phyloP scores from a whole-genome alignment of 345 rosid genomes.

The Lepidium didymum region DNA sequence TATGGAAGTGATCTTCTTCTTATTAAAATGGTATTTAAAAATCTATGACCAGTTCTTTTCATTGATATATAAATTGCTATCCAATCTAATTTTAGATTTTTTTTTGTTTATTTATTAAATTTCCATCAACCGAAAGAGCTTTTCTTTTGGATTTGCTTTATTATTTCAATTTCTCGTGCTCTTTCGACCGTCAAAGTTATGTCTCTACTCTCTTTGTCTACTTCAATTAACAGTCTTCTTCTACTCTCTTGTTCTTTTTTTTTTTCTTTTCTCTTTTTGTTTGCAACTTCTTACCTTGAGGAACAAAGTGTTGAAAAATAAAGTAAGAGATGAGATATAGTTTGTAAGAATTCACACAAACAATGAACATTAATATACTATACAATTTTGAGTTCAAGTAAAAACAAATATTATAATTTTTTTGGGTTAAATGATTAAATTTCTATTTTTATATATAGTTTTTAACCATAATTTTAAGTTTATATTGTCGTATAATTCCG shows the following conservation, averaged over 20 bases:
- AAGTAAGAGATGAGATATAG: not conserved
- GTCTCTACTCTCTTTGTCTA: conserved; percentile 16
- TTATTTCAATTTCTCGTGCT: conserved; percentile 12
- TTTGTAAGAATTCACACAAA: not conserved
- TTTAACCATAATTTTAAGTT: too few species aligned
- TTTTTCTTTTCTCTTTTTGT: not conserved
- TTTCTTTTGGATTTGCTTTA: conserved; percentile 22
- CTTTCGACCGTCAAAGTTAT: conserved; percentile 27
- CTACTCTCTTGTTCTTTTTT: not conserved
- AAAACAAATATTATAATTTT: too few species aligned
- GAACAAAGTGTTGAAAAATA: not conserved
- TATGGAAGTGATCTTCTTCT: conserved; percentile 27
- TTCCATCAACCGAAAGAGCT: conserved; percentile 36
- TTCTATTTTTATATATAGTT: too few species aligned
- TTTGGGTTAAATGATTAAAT: too few species aligned
- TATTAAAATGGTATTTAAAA: conserved; percentile 10
- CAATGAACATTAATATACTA: not conserved
- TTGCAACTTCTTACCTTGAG: conserved; percentile 3
- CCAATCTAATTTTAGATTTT: conserved; percentile 14
- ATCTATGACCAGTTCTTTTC: conserved; percentile 2
- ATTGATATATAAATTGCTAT: conserved; percentile 5
- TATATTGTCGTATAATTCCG: too few species aligned
- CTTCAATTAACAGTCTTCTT: conserved; percentile 11
- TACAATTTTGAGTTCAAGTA: too few species aligned
- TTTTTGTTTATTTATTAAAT: not conserved